Percentiles rank a stretch among this genome's conserved stretches.
Evolutionary conservation across 441 rosid genomes (phyloP).

Genomic region (Sinapis alba): DNA sequence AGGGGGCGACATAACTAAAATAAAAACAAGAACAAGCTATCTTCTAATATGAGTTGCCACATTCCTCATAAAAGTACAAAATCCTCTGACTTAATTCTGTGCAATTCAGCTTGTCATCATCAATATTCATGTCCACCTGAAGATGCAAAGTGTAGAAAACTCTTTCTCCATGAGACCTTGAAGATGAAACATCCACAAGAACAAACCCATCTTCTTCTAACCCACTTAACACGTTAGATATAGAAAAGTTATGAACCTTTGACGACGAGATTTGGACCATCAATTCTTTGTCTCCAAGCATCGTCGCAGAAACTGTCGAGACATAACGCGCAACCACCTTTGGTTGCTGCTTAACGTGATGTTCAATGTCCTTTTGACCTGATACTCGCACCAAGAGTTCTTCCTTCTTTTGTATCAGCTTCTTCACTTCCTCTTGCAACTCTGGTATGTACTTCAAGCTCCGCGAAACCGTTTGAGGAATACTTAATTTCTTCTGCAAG

Average conservation of each 20-base stretch:
- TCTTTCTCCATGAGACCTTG: conserved; percentile 51
- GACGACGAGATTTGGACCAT: conserved; percentile 47
- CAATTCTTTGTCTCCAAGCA: conserved; percentile 46
- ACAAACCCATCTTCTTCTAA: conserved; percentile 52
- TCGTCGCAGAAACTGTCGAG: conserved; percentile 39
- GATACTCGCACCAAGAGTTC: conserved; percentile 38
- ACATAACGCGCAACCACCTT: conserved; percentile 5
- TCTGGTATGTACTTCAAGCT: conserved; percentile 59
- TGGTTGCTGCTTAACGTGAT: conserved; percentile 5
- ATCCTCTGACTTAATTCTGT: conserved; percentile 45
- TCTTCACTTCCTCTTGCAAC: conserved; percentile 50
- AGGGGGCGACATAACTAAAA: not conserved
- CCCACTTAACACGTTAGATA: conserved; percentile 46
- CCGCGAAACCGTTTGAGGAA: conserved; percentile 50
- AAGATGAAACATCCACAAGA: conserved; percentile 54
- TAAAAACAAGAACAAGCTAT: conserved; percentile 3
- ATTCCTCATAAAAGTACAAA: conserved; percentile 38
- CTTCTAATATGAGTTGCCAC: conserved; percentile 1
- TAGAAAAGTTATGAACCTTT: conserved; percentile 19
- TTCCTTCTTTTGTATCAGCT: conserved; percentile 42
- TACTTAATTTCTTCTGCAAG: conserved; percentile 55
- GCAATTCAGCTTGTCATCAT: conserved; percentile 30
- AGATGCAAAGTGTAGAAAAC: conserved; percentile 55
- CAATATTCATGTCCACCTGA: conserved; percentile 50
- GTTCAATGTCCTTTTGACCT: conserved; percentile 12